A percentile compares a stretch with the other conserved stretches of the same genome.
phyloP scores from a whole-genome alignment of 331 rosid genomes.

The Rhamnella rubrinervis region DNA sequence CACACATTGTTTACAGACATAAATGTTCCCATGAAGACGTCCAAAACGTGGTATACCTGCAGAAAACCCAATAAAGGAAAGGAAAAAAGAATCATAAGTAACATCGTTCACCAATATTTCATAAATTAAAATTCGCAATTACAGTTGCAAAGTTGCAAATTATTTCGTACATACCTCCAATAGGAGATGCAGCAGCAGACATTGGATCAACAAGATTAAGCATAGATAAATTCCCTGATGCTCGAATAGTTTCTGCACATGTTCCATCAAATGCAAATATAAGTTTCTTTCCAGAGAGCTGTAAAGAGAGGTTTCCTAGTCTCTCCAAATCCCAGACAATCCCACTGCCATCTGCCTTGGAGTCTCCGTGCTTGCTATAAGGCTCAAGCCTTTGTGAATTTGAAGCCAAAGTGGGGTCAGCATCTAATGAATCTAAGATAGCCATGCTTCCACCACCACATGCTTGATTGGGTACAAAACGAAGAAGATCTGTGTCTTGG shows the following conservation, averaged over 20 bases:
- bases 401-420: conserved; percentile 63
- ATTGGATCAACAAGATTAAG: conserved; percentile 96
- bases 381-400: conserved; percentile 74
- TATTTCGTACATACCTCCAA: conserved; percentile 83
- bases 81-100: conserved; percentile 15
- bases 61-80: conserved; percentile 23
- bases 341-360: conserved; percentile 95
- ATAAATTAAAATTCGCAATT: conserved; percentile 1
- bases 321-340: conserved; percentile 99
- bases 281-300: conserved; percentile 96
- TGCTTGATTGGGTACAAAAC: conserved; percentile 94
- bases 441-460: conserved; percentile 99
- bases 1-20: conserved; percentile 77
- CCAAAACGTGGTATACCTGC: conserved; percentile 99
- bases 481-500: conserved; percentile 96
- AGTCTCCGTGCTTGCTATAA: conserved; percentile 63
- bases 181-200: conserved; percentile 99
- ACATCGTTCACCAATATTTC: background rate
- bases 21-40: conserved; percentile 88
- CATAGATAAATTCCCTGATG: conserved; percentile 82
- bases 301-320: conserved; percentile 83
- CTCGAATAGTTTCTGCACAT: conserved; percentile 65
- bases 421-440: conserved; percentile 90
- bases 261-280: conserved; percentile 99
- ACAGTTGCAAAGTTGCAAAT: conserved; percentile 18